A percentile compares a stretch with the other conserved stretches of the same genome.
Conservation (phyloP, 495 filamentous ascomycete species). For the Penicillium cataractarum region DNA sequence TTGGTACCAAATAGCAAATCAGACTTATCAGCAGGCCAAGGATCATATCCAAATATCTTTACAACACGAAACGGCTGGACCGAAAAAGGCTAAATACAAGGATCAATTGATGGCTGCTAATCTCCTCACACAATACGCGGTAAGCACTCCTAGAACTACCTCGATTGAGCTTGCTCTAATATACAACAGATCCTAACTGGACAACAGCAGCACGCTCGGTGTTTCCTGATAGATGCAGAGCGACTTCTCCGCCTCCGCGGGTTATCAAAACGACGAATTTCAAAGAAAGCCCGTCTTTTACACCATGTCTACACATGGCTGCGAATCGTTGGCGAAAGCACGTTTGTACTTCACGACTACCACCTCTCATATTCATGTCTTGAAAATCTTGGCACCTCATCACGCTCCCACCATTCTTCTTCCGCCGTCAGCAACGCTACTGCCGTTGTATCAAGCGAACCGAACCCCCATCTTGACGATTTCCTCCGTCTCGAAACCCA, state of each 20-base stretch:
- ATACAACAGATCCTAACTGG: conserved; percentile 32
- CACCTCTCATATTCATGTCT: conserved; percentile 30
- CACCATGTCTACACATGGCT: conserved; percentile 44
- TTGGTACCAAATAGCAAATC: conserved; percentile 30
- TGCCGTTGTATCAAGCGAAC: conserved; percentile 10
- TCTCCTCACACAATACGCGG: conserved; percentile 37
- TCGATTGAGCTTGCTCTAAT: conserved; percentile 1
- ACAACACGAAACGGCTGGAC: conserved; percentile 30
- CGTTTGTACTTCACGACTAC: conserved; percentile 40
- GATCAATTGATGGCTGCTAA: conserved; percentile 45
- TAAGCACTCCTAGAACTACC: conserved; percentile 10
- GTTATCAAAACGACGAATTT: conserved; percentile 36
- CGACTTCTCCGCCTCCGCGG: conserved; percentile 35
- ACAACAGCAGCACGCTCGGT: conserved; percentile 38
- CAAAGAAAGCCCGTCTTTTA: conserved; percentile 38
- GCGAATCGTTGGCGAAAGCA: conserved; percentile 41
- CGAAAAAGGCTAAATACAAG: conserved; percentile 44
- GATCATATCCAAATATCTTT: conserved; percentile 39
- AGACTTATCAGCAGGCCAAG: conserved; percentile 35
- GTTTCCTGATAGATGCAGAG: conserved; percentile 41
- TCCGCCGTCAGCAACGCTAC: background rate
- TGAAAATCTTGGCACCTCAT: conserved; percentile 24
- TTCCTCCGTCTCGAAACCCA: conserved; percentile 37
- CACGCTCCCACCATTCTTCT: conserved; percentile 10
- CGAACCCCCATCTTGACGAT: conserved; percentile 35